These are phyloP conservation scores for Chlorella ohadii DNA, from an alignment of 139 green algal genomes.

Conservation along the genomic window DNA sequence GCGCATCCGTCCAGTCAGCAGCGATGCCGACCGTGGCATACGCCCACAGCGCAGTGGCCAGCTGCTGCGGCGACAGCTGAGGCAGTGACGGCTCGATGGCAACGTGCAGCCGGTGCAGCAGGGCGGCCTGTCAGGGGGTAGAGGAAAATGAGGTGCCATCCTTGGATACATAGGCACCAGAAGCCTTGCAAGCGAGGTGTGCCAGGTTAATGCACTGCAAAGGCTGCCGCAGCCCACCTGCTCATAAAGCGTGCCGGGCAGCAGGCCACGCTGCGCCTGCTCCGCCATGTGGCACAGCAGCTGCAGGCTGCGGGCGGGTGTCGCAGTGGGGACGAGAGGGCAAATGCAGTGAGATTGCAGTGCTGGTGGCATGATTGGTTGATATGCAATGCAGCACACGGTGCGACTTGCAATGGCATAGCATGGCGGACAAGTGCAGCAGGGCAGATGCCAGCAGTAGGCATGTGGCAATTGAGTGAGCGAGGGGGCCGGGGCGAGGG, in stretches of 20 bases:
- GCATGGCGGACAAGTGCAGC: no score
- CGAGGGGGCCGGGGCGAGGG: no score
- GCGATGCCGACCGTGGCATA: neutral
- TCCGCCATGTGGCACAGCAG: conserved; percentile 37
- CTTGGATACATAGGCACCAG: no score
- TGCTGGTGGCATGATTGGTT: no score
- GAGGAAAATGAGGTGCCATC: no score
- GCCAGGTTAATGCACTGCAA: neutral
- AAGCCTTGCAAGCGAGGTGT: no score
- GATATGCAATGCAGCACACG: no score
- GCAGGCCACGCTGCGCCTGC: neutral
- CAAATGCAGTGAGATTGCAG: no score
- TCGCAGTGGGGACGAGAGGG: no score
- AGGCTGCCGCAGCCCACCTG: neutral
- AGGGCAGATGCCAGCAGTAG: neutral
- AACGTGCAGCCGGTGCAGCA: neutral
- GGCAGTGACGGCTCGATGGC: neutral
- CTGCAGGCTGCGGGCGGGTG: conserved; percentile 21
- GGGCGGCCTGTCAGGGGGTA: neutral
- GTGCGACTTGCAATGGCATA: no score
- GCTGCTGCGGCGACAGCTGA: neutral
- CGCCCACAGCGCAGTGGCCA: conserved; percentile 22
- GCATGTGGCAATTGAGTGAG: neutral
- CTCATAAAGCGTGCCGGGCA: neutral
- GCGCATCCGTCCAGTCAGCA: neutral